Base-by-base conservation (phyloP, 371 early-diverging fungal species). In the Apophysomyces trapeziformis region DNA sequence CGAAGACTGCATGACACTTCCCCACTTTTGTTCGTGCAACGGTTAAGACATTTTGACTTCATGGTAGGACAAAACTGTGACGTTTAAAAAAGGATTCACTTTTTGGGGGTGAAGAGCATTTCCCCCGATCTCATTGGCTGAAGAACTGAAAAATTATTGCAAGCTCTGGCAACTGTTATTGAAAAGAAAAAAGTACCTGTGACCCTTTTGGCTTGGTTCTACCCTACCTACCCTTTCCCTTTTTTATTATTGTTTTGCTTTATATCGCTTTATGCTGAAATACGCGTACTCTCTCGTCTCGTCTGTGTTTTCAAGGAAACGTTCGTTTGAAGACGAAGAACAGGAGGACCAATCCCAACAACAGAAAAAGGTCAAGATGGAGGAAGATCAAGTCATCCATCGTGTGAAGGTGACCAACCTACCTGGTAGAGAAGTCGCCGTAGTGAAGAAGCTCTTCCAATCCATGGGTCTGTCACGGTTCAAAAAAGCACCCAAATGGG, bases 401-500 rank as follows among this genome's bases (percentile, higher is more conserved):
- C 77, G 74, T 32, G 70, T 81, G 66, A 76, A 72, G 60, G 79
- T 78, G 5, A 56, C 60, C 57, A 75, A 79, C 58, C 66, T 82
- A 5, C 82, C 82, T 5, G 46, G 41, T 4, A 47, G 61, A 38
- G 75, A 82, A 54, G 46, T 71, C 5, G 62, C 50, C 18, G 26
- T 64, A 0, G 59, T 72, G 37, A 78, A 76, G 37, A 71, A 72
- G 41, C 68, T 70, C n/a, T 75, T 82, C 14, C 66, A 64, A 8
- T 45, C 60, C 1, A 39, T 65, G 46, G 82, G 77, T 13, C 58
- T 74, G 12, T 14, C n/a, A 9, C 66, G 73, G 45, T 47, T 75
- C 35, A 83, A 82, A 57, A 86, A 85, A 50, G 82, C 83, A 8
- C 85, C 84, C 37, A 74, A 70, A 5, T 76, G 81, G 82, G 57